Percentiles rank a stretch among this genome's conserved stretches.
Conservation (phyloP, 2,329 filamentous ascomycete genomes). For the Venturia oleaginea region DNA sequence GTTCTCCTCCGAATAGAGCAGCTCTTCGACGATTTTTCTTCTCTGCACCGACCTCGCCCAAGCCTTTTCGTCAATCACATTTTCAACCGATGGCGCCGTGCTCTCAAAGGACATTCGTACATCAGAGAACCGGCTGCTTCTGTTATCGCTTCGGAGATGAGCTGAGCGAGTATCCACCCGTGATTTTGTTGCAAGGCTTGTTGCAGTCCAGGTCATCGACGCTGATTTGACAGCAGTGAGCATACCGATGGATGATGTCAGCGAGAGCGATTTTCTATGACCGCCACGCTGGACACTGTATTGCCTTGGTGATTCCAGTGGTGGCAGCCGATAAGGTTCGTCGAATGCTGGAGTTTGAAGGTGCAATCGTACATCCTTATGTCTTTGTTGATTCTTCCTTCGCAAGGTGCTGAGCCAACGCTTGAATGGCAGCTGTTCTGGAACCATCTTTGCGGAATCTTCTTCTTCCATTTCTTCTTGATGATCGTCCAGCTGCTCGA, state of each 20-base stretch:
- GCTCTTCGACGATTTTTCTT: constrained; percentile 71
- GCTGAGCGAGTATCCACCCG: constrained; percentile 25
- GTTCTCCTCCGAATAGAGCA: constrained; percentile 76
- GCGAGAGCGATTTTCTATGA: constrained; percentile 43
- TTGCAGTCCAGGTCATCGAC: constrained; percentile 65
- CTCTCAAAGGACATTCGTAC: constrained; percentile 55
- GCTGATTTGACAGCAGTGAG: constrained; percentile 75
- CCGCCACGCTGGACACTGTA: constrained; percentile 6
- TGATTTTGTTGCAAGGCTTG: constrained; percentile 56
- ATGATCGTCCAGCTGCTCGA: constrained; percentile 5
- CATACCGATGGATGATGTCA: constrained; percentile 68
- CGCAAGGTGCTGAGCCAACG: constrained; percentile 67
- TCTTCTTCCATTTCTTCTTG: constrained; percentile 10
- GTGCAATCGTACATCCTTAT: constrained; percentile 19
- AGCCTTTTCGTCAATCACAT: constrained; percentile 57
- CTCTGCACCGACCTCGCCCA: constrained; percentile 64
- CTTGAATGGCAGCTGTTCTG: constrained; percentile 46
- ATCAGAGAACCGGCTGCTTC: constrained; percentile 48
- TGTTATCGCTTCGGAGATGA: constrained; percentile 35
- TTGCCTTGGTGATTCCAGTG: constrained; percentile 12
- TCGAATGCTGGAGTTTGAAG: constrained; percentile 19
- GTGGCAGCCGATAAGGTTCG: background rate
- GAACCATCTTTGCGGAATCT: constrained; percentile 10
- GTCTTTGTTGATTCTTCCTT: constrained; percentile 37
- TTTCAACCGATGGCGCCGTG: constrained; percentile 34